Evolutionary conservation across 176 grass and related monocot species (phyloP).

Genomic region (Poa annua): DNA sequence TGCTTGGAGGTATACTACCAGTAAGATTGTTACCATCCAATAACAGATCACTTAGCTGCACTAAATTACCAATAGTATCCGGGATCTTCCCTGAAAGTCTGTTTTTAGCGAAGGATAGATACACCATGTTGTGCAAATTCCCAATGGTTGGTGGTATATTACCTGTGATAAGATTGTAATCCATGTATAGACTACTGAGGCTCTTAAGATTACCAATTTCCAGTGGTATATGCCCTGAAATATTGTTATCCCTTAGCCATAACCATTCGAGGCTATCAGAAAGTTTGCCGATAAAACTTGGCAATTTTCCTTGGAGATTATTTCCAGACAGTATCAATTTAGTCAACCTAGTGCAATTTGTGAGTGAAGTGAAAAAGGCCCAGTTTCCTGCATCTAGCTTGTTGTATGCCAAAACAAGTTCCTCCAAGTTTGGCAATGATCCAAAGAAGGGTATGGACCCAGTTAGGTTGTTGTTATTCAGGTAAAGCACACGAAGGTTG

Average conservation of each 20-base stretch:
- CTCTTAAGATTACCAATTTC: slow-evolving; percentile 47
- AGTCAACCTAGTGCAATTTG: slow-evolving; percentile 44
- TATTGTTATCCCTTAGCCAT: slow-evolving; percentile 38
- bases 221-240: slow-evolving; percentile 46
- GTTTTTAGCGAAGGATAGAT: slow-evolving; percentile 43
- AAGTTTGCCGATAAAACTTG: slow-evolving; percentile 47
- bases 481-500: not conserved
- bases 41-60: slow-evolving; percentile 40
- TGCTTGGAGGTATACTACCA: slow-evolving; percentile 50
- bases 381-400: slow-evolving; percentile 49
- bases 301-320: slow-evolving; percentile 46
- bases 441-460: slow-evolving; percentile 47
- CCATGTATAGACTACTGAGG: slow-evolving; percentile 38
- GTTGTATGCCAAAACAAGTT: slow-evolving; percentile 39
- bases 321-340: slow-evolving; percentile 29
- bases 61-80: slow-evolving; percentile 43
- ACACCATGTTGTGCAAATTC: slow-evolving; percentile 32
- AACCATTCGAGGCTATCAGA: slow-evolving; percentile 34
- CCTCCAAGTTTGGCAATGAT: slow-evolving; percentile 32
- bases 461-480: slow-evolving; percentile 15
- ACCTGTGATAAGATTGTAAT: slow-evolving; percentile 51
- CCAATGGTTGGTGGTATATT: slow-evolving; percentile 56
- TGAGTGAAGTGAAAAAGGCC: slow-evolving; percentile 48
- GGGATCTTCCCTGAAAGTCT: slow-evolving; percentile 54
- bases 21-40: slow-evolving; percentile 48